Evolutionary conservation across 352 stramenopile genomes (phyloP).

Genomic region (Globisporangium camurandrum): DNA sequence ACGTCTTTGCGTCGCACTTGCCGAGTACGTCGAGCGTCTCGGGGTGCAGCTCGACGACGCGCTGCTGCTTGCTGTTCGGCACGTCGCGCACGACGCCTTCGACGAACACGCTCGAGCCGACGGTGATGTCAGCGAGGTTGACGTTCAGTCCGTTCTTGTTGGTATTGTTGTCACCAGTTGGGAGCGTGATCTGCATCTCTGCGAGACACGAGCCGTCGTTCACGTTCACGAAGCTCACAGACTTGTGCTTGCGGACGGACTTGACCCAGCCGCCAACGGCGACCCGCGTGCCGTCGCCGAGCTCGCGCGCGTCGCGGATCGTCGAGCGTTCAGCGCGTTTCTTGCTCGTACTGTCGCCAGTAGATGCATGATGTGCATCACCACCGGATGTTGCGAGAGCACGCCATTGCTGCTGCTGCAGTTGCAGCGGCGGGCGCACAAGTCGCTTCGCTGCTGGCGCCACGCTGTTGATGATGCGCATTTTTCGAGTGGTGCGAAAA

Average conservation of each 20-base stretch:
- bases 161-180: constrained; percentile 26
- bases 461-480: not conserved
- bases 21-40: constrained; percentile 84
- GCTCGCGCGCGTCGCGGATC: constrained; percentile 35
- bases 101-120: constrained; percentile 90
- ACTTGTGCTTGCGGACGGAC: constrained; percentile 96
- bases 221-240: constrained; percentile 94
- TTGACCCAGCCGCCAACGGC: constrained; percentile 89
- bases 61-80: constrained; percentile 81
- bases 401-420: not conserved
- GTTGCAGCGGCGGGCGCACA: not conserved
- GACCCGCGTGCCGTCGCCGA: constrained; percentile 31
- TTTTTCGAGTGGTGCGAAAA: too few species aligned
- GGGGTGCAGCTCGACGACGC: constrained; percentile 91
- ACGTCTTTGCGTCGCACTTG: constrained; percentile 83
- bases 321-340: constrained; percentile 18
- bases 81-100: constrained; percentile 86
- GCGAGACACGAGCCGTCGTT: constrained; percentile 92
- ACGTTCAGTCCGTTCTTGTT: constrained; percentile 23
- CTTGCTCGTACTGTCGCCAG: not conserved
- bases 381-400: too few species aligned
- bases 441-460: not conserved
- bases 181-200: constrained; percentile 89
- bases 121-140: constrained; percentile 87
- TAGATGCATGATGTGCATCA: too few species aligned